phyloP scores from a whole-genome alignment of 176 grass and related monocot genomes.

The Oryza coarctata region DNA sequence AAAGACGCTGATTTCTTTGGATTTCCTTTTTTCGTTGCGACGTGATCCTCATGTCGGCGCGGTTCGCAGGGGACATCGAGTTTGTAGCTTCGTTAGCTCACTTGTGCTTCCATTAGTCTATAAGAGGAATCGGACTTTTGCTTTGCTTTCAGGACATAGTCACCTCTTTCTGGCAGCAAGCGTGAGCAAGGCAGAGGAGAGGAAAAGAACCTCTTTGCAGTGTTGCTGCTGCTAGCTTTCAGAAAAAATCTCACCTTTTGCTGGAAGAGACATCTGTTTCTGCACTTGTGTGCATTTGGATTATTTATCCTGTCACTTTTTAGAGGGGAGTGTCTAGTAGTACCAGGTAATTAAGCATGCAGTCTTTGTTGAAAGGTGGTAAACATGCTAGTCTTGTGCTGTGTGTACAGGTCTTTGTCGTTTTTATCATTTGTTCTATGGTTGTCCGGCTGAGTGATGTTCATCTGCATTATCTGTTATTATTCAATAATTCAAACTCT shows the following conservation, averaged over 20 bases:
- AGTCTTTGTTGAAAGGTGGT: neutral
- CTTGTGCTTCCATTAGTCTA: neutral
- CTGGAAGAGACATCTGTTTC: neutral
- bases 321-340: no score
- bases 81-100: neutral
- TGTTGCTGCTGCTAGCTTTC: neutral
- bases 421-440: neutral
- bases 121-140: slow-evolving; percentile 21
- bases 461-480: slow-evolving; percentile 3
- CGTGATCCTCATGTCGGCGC: slow-evolving; percentile 34
- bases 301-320: neutral
- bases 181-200: neutral
- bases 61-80: neutral
- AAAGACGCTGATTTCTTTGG: slow-evolving; percentile 21
- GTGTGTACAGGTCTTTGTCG: neutral
- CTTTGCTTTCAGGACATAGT: slow-evolving; percentile 7
- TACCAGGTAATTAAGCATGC: neutral
- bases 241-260: slow-evolving; percentile 13
- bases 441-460: neutral
- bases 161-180: neutral
- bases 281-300: neutral
- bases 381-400: neutral
- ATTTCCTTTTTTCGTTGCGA: neutral
- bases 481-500: neutral
- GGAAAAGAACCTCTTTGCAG: neutral